Conservation (phyloP, 2,329 filamentous ascomycete species). For the Colletotrichum endophyticum region DNA sequence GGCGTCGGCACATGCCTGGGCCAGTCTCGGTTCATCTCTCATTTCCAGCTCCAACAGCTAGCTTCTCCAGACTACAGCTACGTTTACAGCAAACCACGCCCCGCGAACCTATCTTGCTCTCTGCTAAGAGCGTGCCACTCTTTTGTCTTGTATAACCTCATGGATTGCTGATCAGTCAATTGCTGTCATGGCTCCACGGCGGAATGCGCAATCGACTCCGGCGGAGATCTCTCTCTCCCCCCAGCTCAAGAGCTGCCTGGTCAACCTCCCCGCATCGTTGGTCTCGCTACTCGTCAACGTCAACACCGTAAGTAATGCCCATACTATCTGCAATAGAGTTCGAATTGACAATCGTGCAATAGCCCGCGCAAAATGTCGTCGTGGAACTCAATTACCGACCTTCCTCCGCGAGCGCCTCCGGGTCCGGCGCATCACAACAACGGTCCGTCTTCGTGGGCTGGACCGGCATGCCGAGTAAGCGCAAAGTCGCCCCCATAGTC, state of each 20-base stretch:
- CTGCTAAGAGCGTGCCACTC: not conserved
- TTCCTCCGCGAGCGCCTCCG: constrained; percentile 49
- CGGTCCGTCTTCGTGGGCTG: constrained; percentile 88
- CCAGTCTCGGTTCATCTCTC: constrained; percentile 10
- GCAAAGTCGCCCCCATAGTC: constrained; percentile 75
- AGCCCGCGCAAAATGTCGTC: constrained; percentile 95
- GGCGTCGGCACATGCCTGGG: constrained; percentile 35
- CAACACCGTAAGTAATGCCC: constrained; percentile 73
- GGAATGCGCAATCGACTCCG: constrained; percentile 67
- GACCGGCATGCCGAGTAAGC: constrained; percentile 97
- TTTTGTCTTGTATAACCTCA: not conserved
- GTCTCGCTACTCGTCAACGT: constrained; percentile 86
- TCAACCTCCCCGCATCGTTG: constrained; percentile 87
- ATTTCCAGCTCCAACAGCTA: constrained; percentile 2
- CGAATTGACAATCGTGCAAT: not conserved
- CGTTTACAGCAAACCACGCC: not conserved
- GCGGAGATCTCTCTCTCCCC: constrained; percentile 87
- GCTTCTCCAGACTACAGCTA: not conserved
- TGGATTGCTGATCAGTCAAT: not conserved
- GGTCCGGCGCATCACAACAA: constrained; percentile 53
- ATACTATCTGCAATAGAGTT: not conserved
- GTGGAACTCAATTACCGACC: constrained; percentile 83
- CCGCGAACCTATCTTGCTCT: not conserved
- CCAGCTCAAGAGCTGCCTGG: constrained; percentile 91
- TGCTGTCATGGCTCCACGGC: constrained; percentile 50